A percentile compares a stretch with the other conserved stretches of the same genome.
phyloP scores from a whole-genome alignment of 2,329 filamentous ascomycete species.

The Diplodia scrobiculata region DNA sequence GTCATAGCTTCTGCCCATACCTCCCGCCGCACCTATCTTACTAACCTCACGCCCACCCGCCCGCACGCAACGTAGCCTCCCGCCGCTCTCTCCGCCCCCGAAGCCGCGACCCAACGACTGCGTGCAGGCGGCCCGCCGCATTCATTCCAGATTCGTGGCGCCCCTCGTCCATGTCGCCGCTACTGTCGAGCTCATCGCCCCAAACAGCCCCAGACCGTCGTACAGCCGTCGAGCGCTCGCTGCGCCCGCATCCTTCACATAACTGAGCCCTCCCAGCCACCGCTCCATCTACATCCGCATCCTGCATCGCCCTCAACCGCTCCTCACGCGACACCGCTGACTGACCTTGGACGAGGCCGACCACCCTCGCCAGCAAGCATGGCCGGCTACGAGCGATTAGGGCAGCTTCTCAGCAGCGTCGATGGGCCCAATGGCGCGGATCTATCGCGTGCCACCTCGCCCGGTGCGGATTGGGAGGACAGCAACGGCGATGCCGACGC shows the following conservation, averaged over 20 bases:
- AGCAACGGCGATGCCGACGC: conserved; percentile 53
- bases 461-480: conserved; percentile 64
- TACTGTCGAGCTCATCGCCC: conserved; percentile 25
- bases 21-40: conserved; percentile 22
- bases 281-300: conserved; percentile 9
- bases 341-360: conserved; percentile 14
- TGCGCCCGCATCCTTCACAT: conserved; percentile 9
- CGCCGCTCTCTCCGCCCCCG: conserved; percentile 6
- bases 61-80: conserved; percentile 5
- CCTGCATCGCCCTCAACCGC: neutral
- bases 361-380: conserved; percentile 33
- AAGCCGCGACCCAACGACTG: conserved; percentile 2
- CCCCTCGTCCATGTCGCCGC: conserved; percentile 16
- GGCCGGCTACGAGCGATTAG: conserved; percentile 47
- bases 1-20: conserved; percentile 27
- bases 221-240: conserved; percentile 19
- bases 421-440: conserved; percentile 56
- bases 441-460: conserved; percentile 83
- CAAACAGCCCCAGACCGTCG: conserved; percentile 20
- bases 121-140: conserved; percentile 7
- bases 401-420: conserved; percentile 45
- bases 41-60: conserved; percentile 11
- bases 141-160: conserved; percentile 7
- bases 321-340: conserved; percentile 23
- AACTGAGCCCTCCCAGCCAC: conserved; percentile 7